Base-by-base conservation (phyloP, 139 green algal species). In the Chlamydomonas sp. region DNA sequence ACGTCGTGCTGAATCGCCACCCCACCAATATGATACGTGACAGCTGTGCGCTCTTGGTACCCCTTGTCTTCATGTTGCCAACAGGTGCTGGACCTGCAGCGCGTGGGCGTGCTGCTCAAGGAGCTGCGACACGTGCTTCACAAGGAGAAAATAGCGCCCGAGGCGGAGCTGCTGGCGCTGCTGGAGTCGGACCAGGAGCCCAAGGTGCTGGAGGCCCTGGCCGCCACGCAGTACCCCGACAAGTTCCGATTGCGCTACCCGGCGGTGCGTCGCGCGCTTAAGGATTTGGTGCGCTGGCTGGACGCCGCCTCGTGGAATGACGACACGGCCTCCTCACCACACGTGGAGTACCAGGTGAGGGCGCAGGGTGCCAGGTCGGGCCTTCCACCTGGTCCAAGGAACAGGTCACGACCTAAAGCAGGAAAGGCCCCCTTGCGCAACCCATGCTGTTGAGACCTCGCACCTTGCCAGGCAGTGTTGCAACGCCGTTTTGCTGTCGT, bases 211-310 rank as follows among this genome's bases (percentile, higher is more conserved):
- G 73, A 66, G n/a, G 60, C 76, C 14, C 61, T 87, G 14, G 83
- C 83, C 3, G n/a, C 2, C 12, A 81, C 72, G 6, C 20, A 63
- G 9, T 87, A 72, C 83, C 83, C 83, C 5, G 83, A 87, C 62
- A 87, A 80, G 83, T 66, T 87, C 62, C 83, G 83, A 1, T n/a
- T 63, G 83, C 83, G 83, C 62, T 87, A 81, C 73, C 83, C 72
- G 59, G n/a, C 63, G 6, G 2, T 88, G 16, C 66, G 77, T 63
- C 74, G 74, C 63, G 16, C 49, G 20, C 63, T 88, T 4, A n/a
- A 18, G 6, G 76, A 89, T 75, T 18, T 84, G 75, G 66, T 84
- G 63, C 58, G 66, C 9, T 84, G 77, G 84, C 75, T 89, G 75
- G 75, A 84, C 76, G 68, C 63, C 72, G 81, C 88, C 78, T 68